A percentile compares a stretch with the other conserved stretches of the same genome.
Conservation (phyloP, 2,329 filamentous ascomycete species). For the Epichloe festucae region DNA sequence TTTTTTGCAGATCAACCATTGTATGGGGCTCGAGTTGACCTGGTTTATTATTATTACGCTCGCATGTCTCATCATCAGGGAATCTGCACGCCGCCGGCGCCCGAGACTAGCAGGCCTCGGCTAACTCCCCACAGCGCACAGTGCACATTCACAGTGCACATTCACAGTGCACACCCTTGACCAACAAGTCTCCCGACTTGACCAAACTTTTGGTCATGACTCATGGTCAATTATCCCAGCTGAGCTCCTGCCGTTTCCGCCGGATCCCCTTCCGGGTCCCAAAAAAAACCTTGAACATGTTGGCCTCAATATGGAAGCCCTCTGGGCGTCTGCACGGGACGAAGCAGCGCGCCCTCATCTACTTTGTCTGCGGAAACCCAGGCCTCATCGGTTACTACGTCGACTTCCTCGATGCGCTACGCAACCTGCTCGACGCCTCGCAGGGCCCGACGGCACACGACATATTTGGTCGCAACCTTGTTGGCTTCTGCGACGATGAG, state of each 20-base stretch:
- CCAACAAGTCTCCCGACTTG: too few relatives aligned
- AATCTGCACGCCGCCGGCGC: not conserved
- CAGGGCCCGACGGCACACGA: slow-evolving; percentile 32
- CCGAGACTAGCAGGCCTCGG: too few relatives aligned
- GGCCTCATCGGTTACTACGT: slow-evolving; percentile 63
- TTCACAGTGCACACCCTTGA: too few relatives aligned
- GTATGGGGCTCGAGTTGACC: not conserved
- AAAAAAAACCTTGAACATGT: slow-evolving; percentile 7
- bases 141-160: too few relatives aligned
- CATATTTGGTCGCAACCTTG: slow-evolving; percentile 43
- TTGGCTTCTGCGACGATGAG: slow-evolving; percentile 44
- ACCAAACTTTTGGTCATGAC: too few relatives aligned
- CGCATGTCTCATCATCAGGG: too few relatives aligned
- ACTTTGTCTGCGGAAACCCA: slow-evolving; percentile 66
- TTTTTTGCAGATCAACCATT: not conserved
- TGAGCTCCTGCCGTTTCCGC: too few relatives aligned
- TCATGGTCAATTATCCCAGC: too few relatives aligned
- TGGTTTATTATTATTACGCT: not conserved
- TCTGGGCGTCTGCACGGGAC: slow-evolving; percentile 12
- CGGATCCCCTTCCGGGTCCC: not conserved
- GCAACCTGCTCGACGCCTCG: slow-evolving; percentile 35
- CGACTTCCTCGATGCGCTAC: slow-evolving; percentile 49
- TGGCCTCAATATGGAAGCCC: slow-evolving; percentile 17
- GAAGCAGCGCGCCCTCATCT: slow-evolving; percentile 39
- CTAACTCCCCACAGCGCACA: too few relatives aligned